Evolutionary conservation across 208 protist species (phyloP), one percentile per base, ranked within the genome.

Genomic region (Acanthamoeba triangularis): DNA sequence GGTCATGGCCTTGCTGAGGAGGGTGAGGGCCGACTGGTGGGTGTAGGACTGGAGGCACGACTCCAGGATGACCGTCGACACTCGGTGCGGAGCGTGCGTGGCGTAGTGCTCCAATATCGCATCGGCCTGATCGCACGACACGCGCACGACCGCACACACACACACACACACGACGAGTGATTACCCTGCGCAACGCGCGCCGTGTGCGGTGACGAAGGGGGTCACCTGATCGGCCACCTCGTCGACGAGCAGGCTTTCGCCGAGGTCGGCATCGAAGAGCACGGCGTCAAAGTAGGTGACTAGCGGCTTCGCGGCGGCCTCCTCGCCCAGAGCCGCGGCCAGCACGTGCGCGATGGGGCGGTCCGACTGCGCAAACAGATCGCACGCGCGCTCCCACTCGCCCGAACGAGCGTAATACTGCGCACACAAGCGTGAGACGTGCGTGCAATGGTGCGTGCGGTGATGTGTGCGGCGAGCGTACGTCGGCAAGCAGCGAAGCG

Each of bases 51-150:
- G 82, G 14, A 90, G 54, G 82, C 82, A 90, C 41, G 82, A 90
- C 47, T 90, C 54, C 16, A 90, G 82, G 2, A 90, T 90, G 20
- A 90, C 82, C 49, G 47, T 63, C 54, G 82, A 90, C 49, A 90
- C 47, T 14, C 52, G 54, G 28, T 90, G 52, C 23, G 82, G 82
- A 14, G 82, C 47, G 35, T 90, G 35, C 47, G 30, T 90, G 30
- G 82, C 82, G 82, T 90, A 90, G 49, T 90, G 82, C 54, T 90
- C 52, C n/a, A 90, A n/a, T 30, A 90, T 90, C n/a, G 30, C 25
- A 28, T 90, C 82, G 13, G 82, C 82, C 82, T 80, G 41, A 47
- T 47, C 41, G 41, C 41, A 47, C 41, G 41, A 41, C n/a, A 10
- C 65, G 11, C 30, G 28, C 65, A 33, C 65, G 63, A 33, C 28